Evolutionary conservation across 768 basidiomycete genomes (phyloP).

Genomic region (Neoboletus subvelutipes): DNA sequence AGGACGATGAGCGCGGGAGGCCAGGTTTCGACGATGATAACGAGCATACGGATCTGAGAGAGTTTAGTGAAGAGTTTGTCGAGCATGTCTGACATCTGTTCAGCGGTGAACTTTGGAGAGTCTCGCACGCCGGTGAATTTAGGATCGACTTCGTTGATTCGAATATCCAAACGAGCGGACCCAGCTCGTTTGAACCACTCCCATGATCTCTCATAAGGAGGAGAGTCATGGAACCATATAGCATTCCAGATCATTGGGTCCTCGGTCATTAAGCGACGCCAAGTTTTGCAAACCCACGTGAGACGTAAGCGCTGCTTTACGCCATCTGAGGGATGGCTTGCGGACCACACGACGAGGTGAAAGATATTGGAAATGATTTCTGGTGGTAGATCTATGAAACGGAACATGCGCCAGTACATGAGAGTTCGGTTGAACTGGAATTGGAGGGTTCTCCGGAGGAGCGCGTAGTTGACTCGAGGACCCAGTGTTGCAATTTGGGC

Average conservation of each 20-base stretch:
- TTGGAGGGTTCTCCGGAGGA: conserved; percentile 21
- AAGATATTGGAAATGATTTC: conserved; percentile 70
- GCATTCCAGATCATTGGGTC: conserved; percentile 63
- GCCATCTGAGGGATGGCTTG: conserved; percentile 34
- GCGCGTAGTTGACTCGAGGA: conserved; percentile 8
- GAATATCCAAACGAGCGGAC: conserved; percentile 55
- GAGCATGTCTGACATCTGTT: conserved; percentile 49
- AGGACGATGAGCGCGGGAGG: conserved; percentile 51
- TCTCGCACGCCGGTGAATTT: conserved; percentile 26
- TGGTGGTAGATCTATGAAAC: conserved; percentile 58
- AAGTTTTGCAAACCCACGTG: conserved; percentile 58
- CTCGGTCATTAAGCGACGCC: conserved; percentile 49
- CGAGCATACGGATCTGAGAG: conserved; percentile 57
- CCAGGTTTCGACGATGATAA: conserved; percentile 58
- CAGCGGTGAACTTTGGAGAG: conserved; percentile 36
- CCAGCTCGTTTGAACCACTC: conserved; percentile 60
- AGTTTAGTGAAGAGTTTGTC: conserved; percentile 50
- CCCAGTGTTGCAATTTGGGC: conserved; percentile 22
- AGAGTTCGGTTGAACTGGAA: conserved; percentile 21
- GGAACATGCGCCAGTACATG: conserved; percentile 46
- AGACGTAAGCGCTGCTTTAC: conserved; percentile 45
- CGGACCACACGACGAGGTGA: conserved; percentile 58
- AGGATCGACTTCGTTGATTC: conserved; percentile 47
- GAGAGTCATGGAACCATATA: conserved; percentile 58
- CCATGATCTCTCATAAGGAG: conserved; percentile 50